These are phyloP conservation scores for Crassisporium funariophilum DNA, from an alignment of 768 basidiomycete species.

Conservation along the genomic window DNA sequence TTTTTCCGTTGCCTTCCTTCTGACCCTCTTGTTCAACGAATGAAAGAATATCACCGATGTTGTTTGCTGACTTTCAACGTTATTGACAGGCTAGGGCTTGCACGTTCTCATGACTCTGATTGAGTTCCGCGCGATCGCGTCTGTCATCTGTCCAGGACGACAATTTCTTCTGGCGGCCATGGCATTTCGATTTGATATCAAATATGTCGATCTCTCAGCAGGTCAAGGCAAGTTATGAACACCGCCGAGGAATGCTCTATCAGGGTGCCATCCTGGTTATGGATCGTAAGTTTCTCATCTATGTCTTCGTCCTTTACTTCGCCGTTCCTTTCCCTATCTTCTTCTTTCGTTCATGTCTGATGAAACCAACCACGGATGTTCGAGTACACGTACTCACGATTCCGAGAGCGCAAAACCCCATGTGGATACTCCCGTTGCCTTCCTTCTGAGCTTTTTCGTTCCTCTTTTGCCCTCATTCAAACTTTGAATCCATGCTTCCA, in stretches of 20 bases:
- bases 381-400: constrained; percentile 23
- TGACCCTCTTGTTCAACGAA: constrained; percentile 31
- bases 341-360: constrained; percentile 19
- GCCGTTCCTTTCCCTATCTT: constrained; percentile 1
- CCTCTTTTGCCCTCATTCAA: constrained; percentile 14
- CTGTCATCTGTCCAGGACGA: no score
- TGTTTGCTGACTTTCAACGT: constrained; percentile 10
- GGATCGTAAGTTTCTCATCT: constrained; percentile 7
- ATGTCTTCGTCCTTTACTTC: constrained; percentile 1
- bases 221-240: not conserved
- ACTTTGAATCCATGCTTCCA: constrained; percentile 1
- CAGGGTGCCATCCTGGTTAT: no score
- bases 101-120: not conserved
- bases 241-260: not conserved
- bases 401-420: constrained; percentile 36
- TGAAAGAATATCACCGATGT: constrained; percentile 1
- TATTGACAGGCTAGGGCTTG: constrained; percentile 9
- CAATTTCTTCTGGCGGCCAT: no score
- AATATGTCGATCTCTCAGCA: not conserved
- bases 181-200: no score
- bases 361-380: constrained; percentile 30
- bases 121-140: no score
- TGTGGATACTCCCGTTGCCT: constrained; percentile 71
- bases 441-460: constrained; percentile 50
- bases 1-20: constrained; percentile 68